A percentile compares a stretch with the other conserved stretches of the same genome.
These are phyloP conservation scores for Chaetomium olivaceum DNA, from an alignment of 2,329 filamentous ascomycete species.

Conservation along the genomic window DNA sequence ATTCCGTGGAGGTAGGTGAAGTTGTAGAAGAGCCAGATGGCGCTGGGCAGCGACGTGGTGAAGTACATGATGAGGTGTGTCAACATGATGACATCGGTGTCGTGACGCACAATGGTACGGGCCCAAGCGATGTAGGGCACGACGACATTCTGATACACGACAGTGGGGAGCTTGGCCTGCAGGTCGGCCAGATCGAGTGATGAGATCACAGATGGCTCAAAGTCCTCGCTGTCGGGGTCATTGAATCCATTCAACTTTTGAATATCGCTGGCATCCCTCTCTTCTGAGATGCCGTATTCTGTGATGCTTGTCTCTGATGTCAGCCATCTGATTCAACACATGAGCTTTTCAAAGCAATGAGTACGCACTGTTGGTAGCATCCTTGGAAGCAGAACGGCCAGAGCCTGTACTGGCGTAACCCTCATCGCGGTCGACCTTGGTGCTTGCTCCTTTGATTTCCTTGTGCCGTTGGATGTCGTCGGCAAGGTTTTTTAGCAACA, in stretches of 20 bases:
- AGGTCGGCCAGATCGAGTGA: conserved; percentile 4
- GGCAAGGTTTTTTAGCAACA: conserved; percentile 8
- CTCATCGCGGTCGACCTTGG: conserved; percentile 5
- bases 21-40: conserved; percentile 8
- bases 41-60: conserved; percentile 13
- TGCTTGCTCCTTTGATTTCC: background rate
- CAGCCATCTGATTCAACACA: background rate
- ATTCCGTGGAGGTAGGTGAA: conserved; percentile 15
- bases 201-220: conserved; percentile 12
- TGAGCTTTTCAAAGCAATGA: background rate
- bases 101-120: conserved; percentile 6
- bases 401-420: conserved; percentile 2
- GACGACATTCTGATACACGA: conserved; percentile 5
- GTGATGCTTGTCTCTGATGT: background rate
- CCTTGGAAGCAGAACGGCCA: background rate
- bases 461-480: conserved; percentile 14
- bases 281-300: conserved; percentile 12
- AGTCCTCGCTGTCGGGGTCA: conserved; percentile 7
- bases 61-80: conserved; percentile 13
- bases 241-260: background rate
- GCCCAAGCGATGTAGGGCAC: conserved; percentile 7
- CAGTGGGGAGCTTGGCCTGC: background rate
- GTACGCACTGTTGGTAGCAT: background rate
- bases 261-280: conserved; percentile 11
- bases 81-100: conserved; percentile 11